Base-by-base conservation (phyloP, 768 basidiomycete species). In the Lentinula lateritia region DNA sequence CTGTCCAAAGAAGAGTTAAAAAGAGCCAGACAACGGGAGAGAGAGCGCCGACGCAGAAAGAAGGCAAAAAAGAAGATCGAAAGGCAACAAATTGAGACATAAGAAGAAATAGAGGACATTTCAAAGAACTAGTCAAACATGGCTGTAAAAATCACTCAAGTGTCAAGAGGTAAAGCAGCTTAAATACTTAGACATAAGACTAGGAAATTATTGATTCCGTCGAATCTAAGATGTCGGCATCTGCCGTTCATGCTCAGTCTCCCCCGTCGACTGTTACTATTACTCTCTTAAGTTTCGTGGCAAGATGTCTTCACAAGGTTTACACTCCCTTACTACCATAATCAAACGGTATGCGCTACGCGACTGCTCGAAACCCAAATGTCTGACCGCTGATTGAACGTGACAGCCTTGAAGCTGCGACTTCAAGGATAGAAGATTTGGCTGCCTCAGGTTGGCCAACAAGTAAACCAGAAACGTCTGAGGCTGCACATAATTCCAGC, bases 361-460 rank as follows among this genome's bases (percentile, higher is more conserved):
- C 66, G 55, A 46, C 58, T 62, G 50, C 53, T 9, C 35, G 38
- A 52, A 45, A 52, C 38, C 64, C 43, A 48, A 13, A 59, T 65
- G 41, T 61, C 60, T 57, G 20, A 20, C 62, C 43, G 43, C 55
- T 62, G 39, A 57, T 61, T 62, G 16, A 60, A 62, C 79, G 83
- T 52, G 50, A 35, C 69, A 95, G 95, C 65, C 83, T 94, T 55
- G 91, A 95, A 80, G 97, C 97, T 28, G 92, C 94, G 8, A 95
- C 93, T 6, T 92, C 91, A 48, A 86, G 97, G 38, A 84, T 99
- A 39, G 97, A 99, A 74, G 97, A 99, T 70, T 78, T 94, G 63
- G 89, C 89, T 41, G 78, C 82, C 43, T 77, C 58, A 66, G 73
- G 62, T 18, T 64, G 41, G 57, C 61, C 55, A 34, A 62, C 64